Base-by-base conservation (phyloP, 441 rosid genomes). In the Caryocar brasiliense region DNA sequence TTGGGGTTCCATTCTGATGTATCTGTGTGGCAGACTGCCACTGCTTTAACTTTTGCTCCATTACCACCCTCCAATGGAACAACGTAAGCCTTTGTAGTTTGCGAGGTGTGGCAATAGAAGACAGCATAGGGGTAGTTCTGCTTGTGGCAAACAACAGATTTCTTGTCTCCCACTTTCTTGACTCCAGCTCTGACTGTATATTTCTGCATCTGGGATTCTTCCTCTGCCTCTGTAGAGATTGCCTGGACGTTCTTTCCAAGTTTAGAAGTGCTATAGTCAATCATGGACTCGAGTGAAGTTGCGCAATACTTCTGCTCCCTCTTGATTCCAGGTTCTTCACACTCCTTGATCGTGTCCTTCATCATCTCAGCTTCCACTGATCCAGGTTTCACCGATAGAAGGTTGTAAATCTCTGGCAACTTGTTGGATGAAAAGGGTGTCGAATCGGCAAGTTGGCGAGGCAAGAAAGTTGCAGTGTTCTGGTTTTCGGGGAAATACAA, bases 1-100 rank as follows among this genome's bases (percentile, higher is more conserved):
- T 80, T 80, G 0, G 94, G 88, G 75, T 89, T 86, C 97, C 97
- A 89, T 13, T 74, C 74, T 5, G 89, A 80, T 8, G 95, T 90
- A 64, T 90, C 70, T n/a, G 72, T 73, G 68, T 86, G 95, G 74
- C 97, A 90, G 33, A 82, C 76, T 11, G 89, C 89, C 8, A 73
- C 80, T 3, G 97, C 95, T 58, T 80, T 65, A 34, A 55, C 84
- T 28, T 75, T 52, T 29, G 77, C 40, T 38, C 87, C 89, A 6
- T 83, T 82, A 14, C 43, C 74, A 51, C 79, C 89, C 59, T 56
- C 68, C 46, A 86, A 56, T 0, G 80, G 79, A 66, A 80, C 82
- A 43, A 25, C 35, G 71, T 78, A 83, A 15, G 72, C 65, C 52
- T 55, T 70, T 0, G 92, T 71, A 64, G 56, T 56, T 59, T 56